Conservation (phyloP, 352 stramenopile genomes). For the Phytophthora sp. region DNA sequence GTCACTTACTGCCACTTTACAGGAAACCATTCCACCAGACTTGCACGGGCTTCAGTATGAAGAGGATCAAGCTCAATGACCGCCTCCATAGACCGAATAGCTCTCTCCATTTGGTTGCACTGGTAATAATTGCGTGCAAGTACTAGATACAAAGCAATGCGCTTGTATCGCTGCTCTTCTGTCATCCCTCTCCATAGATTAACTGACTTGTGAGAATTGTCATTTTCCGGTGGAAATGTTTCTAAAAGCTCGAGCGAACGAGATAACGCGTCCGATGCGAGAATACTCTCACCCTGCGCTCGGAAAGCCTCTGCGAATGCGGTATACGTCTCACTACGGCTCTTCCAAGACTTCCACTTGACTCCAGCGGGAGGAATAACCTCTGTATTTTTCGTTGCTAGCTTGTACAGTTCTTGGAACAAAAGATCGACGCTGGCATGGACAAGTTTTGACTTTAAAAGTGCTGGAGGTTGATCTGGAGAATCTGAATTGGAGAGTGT, state of each 20-base stretch:
- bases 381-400: slow-evolving; percentile 12
- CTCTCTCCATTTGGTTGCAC: slow-evolving; percentile 80
- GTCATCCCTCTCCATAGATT: slow-evolving; percentile 26
- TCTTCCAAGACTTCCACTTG: slow-evolving; percentile 49
- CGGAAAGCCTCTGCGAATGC: slow-evolving; percentile 60
- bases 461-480: not conserved
- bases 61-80: slow-evolving; percentile 66
- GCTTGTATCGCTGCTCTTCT: slow-evolving; percentile 27
- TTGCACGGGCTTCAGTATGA: slow-evolving; percentile 59
- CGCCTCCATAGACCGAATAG: slow-evolving; percentile 73
- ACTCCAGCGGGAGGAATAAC: slow-evolving; percentile 20
- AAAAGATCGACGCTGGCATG: slow-evolving; percentile 45
- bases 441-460: slow-evolving; percentile 21
- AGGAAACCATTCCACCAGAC: slow-evolving; percentile 67
- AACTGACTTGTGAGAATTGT: slow-evolving; percentile 1
- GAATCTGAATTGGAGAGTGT: not conserved
- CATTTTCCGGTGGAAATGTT: not conserved
- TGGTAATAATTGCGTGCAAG: slow-evolving; percentile 72
- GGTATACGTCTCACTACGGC: slow-evolving; percentile 51
- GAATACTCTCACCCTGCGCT: slow-evolving; percentile 47
- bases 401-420: slow-evolving; percentile 53
- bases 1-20: slow-evolving; percentile 68
- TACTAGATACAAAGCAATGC: slow-evolving; percentile 58
- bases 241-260: slow-evolving; percentile 58
- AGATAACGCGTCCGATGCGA: slow-evolving; percentile 57